Evolutionary conservation across 257 asterid species (phyloP), one percentile per base, ranked within the genome.

Genomic region (Catharanthus roseus): DNA sequence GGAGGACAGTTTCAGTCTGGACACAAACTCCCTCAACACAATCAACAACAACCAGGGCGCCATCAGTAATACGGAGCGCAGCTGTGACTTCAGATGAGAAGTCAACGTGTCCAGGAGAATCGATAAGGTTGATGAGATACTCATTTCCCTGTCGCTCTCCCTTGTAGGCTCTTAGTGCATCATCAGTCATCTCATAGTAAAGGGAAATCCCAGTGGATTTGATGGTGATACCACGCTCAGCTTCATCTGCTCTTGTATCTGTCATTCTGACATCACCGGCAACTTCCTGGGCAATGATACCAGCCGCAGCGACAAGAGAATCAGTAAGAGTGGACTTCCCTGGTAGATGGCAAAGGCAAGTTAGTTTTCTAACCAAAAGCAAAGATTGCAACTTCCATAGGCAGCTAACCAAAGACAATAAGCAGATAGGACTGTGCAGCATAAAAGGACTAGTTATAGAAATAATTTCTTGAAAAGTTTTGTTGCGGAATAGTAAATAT

Each of bases 11-110:
- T 78, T 82, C 84, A 12, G 84, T 82, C 70, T 82, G 86, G 60
- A 82, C 86, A 28, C 86, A 82, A n/a, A 82, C 85, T 36, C 85
- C 85, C 76, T 81, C 85, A 34, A 81, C 68, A 75, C 85, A 81
- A 63, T 81, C 85, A 33, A 82, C 84, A 61, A 82, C 86, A 5
- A 82, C 86, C 38, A 82, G 75, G 0, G 86, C 86, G 67, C 84
- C 86, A 64, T 82, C 86, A 73, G 86, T 79, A 64, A 82, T 82
- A 79, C 86, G 84, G 33, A 82, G 86, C 9, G 86, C 86, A 76
- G 86, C 84, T 2, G 84, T 82, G 65, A 82, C 86, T 74, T 82
- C 86, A 49, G 84, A 82, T 18, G 86, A 82, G 69, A 82, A 82
- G 75, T 82, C 86, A 18, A 82, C 86, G 45, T 82, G 86, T 31